phyloP scores from a whole-genome alignment of 2,329 filamentous ascomycete genomes.

The Claviceps quebecensis region DNA sequence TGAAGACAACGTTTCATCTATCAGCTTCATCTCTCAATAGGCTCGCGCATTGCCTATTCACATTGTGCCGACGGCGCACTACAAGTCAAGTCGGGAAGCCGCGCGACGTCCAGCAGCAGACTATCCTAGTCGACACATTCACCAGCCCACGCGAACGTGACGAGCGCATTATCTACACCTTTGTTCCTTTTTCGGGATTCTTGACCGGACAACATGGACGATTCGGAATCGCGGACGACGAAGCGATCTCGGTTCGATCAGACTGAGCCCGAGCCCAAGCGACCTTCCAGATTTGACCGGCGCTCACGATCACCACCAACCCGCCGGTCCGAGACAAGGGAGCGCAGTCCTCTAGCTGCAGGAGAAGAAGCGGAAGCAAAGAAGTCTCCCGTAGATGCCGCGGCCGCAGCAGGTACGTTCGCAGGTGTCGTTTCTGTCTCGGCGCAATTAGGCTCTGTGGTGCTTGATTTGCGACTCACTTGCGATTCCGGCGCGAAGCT shows the following conservation, averaged over 20 bases:
- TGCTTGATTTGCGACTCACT: not conserved
- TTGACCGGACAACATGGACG: conserved; percentile 40
- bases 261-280: conserved; percentile 66
- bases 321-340: conserved; percentile 57
- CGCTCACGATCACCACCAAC: conserved; percentile 72
- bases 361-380: conserved; percentile 28
- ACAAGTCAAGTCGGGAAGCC: not conserved
- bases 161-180: not conserved
- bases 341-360: conserved; percentile 59
- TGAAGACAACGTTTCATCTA: not conserved
- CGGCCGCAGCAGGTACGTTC: conserved; percentile 59
- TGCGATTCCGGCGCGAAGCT: conserved; percentile 4
- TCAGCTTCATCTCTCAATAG: not conserved
- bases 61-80: not conserved
- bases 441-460: not conserved
- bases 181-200: not conserved
- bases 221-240: conserved; percentile 54
- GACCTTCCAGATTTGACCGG: conserved; percentile 73
- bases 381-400: conserved; percentile 49
- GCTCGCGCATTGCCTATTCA: not conserved
- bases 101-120: not conserved
- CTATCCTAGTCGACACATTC: not conserved
- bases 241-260: conserved; percentile 94
- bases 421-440: not conserved
- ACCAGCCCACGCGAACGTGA: not conserved